These are phyloP conservation scores for Trametes coccinea DNA, from an alignment of 768 basidiomycete species.

Conservation along the genomic window DNA sequence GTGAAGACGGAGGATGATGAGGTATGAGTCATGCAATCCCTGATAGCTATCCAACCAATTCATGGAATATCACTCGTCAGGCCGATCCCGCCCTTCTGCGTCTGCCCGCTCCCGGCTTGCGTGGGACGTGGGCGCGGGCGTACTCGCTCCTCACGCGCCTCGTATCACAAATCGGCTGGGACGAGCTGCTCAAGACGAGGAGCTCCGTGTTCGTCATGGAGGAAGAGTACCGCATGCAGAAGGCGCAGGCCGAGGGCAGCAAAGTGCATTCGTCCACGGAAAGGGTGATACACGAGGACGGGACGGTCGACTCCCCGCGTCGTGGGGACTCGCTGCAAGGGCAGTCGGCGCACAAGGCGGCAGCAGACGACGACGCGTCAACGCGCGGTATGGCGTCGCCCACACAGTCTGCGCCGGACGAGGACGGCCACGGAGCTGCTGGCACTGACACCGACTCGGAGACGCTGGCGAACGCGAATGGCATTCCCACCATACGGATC, in stretches of 20 bases:
- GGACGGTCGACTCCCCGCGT: conserved; percentile 40
- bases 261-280: conserved; percentile 33
- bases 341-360: conserved; percentile 30
- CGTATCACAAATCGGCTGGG: conserved; percentile 96
- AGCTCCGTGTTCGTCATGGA: conserved; percentile 99
- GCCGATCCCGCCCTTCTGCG: conserved; percentile 93
- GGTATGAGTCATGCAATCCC: conserved; percentile 38
- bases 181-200: conserved; percentile 94
- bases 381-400: conserved; percentile 60
- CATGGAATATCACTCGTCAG: conserved; percentile 34
- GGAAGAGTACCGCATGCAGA: conserved; percentile 98
- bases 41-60: neutral
- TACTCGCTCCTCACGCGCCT: conserved; percentile 89
- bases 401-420: conserved; percentile 28
- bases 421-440: conserved; percentile 14
- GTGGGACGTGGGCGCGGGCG: conserved; percentile 95
- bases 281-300: conserved; percentile 64
- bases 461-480: conserved; percentile 26
- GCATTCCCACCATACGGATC: conserved; percentile 59
- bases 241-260: conserved; percentile 69
- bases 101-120: conserved; percentile 90
- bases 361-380: conserved; percentile 70
- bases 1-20: conserved; percentile 84
- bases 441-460: conserved; percentile 30
- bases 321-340: conserved; percentile 21